phyloP scores from a whole-genome alignment of 345 rosid species.

The Psidium guajava region DNA sequence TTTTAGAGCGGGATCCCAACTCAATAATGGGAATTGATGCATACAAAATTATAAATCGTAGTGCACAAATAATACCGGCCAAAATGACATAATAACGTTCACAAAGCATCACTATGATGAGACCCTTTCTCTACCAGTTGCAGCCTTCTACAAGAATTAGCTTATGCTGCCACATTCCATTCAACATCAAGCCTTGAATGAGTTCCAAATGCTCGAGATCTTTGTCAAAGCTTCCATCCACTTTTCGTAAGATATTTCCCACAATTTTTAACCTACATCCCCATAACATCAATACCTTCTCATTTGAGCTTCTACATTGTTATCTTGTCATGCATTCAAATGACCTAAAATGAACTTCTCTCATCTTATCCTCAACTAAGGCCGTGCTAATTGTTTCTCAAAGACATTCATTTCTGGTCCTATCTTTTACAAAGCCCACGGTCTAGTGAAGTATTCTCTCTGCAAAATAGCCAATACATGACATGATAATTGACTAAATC shows the following conservation, averaged over 20 bases:
- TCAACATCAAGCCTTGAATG: background rate
- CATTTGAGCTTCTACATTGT: background rate
- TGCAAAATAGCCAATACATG: background rate
- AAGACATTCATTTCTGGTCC: background rate
- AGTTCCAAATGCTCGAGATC: background rate
- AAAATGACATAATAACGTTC: background rate
- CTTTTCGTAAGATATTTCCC: background rate
- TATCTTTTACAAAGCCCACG: background rate
- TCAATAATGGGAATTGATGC: background rate
- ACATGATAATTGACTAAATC: background rate
- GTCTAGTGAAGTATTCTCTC: background rate
- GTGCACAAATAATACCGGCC: background rate
- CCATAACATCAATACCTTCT: background rate
- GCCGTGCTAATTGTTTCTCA: background rate
- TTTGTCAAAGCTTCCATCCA: background rate
- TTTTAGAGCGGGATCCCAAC: background rate
- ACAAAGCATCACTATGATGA: background rate
- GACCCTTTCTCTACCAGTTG: background rate
- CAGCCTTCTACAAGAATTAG: background rate
- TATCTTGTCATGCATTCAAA: background rate
- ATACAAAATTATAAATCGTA: background rate
- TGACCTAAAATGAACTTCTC: background rate
- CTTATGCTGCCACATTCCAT: background rate
- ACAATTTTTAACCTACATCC: background rate
- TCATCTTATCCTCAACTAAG: background rate